phyloP scores from a whole-genome alignment of 208 protist species.

The Trypanosoma cruzi region DNA sequence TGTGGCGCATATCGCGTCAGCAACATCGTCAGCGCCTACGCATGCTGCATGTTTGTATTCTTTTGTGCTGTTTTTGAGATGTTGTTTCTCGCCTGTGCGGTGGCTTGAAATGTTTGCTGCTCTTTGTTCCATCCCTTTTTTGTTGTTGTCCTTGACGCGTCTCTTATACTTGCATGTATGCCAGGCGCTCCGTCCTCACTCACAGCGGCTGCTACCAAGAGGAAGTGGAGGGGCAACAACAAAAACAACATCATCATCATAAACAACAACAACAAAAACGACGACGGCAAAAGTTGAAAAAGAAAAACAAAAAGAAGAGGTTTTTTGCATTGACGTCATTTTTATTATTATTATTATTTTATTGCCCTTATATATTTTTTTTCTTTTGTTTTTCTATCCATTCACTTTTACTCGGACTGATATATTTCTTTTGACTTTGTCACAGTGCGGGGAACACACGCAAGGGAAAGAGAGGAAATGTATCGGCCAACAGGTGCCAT shows the following conservation, averaged over 20 bases:
- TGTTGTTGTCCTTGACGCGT: background rate
- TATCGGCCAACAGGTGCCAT: conserved; percentile 4
- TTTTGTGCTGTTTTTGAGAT: background rate
- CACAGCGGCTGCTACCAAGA: background rate
- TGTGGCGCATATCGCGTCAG: background rate
- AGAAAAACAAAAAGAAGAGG: conserved; percentile 8
- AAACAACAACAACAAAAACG: too few species aligned
- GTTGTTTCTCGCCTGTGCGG: background rate
- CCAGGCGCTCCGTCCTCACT: background rate
- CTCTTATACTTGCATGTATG: background rate
- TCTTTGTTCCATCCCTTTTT: too few species aligned
- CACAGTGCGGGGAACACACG: background rate
- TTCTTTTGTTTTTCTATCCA: too few species aligned
- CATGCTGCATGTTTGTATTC: background rate
- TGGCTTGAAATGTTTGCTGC: background rate
- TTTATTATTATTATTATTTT: too few species aligned
- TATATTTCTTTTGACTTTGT: background rate
- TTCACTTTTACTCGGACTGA: too few species aligned
- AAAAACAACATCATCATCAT: too few species aligned
- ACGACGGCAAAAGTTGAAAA: too few species aligned
- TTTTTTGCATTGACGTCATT: too few species aligned
- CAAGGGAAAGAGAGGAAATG: too few species aligned
- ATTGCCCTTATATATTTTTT: background rate
- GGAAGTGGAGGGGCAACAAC: background rate
- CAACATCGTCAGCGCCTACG: background rate